Evolutionary conservation across 768 basidiomycete species (phyloP).

Genomic region (Tulasnella sp.): DNA sequence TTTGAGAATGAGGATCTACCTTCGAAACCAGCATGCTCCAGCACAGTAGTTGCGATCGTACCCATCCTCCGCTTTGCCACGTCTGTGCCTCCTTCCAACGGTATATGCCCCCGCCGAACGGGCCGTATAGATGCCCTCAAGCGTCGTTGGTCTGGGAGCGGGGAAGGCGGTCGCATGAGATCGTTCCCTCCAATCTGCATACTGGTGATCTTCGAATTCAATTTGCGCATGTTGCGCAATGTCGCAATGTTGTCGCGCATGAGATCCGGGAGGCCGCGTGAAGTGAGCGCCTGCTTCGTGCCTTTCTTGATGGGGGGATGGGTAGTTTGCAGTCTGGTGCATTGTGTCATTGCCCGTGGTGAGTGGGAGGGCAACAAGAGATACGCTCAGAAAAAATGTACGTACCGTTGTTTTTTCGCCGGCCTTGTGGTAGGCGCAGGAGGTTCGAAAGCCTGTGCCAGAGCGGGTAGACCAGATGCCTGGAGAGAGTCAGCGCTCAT

Average conservation of each 20-base stretch:
- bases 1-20: no score
- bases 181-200: slow-evolving; percentile 32
- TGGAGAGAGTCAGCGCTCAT: slow-evolving; percentile 51
- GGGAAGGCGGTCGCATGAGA: background rate
- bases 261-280: slow-evolving; percentile 37
- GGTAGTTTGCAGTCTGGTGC: no score
- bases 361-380: no score
- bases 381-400: no score
- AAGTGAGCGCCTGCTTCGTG: background rate
- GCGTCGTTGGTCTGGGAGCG: background rate
- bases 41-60: slow-evolving; percentile 33
- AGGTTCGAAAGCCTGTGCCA: slow-evolving; percentile 22
- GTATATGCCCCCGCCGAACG: background rate
- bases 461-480: slow-evolving; percentile 52
- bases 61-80: slow-evolving; percentile 9
- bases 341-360: no score
- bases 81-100: slow-evolving; percentile 9
- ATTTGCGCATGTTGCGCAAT: slow-evolving; percentile 59
- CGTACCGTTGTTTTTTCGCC: slow-evolving; percentile 27
- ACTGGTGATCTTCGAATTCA: slow-evolving; percentile 59
- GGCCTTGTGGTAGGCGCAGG: background rate
- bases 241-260: slow-evolving; percentile 74
- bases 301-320: background rate
- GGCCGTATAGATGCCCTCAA: background rate
- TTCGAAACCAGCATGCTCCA: slow-evolving; percentile 90